Evolutionary conservation across 345 rosid genomes (phyloP).

Genomic region (Acer campestre): DNA sequence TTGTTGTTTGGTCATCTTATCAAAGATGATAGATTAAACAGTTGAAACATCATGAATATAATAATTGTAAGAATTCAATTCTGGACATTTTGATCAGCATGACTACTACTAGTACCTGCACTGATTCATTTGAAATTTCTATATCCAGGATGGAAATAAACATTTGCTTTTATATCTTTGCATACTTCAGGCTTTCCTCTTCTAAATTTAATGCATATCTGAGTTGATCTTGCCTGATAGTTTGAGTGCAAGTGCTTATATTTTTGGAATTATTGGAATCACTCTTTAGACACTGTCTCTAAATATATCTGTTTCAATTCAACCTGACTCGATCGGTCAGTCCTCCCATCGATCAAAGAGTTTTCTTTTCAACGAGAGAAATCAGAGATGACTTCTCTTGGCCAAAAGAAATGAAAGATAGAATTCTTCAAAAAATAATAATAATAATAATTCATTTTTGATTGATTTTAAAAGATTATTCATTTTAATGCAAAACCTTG

Average conservation of each 20-base stretch:
- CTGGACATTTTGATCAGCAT: background rate
- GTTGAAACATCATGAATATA: background rate
- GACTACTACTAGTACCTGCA: background rate
- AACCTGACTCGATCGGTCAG: no score
- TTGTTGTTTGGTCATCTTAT: background rate
- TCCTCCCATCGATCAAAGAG: background rate
- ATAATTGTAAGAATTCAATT: conserved; percentile 14
- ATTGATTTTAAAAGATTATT: no score
- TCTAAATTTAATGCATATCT: background rate
- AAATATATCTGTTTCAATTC: no score
- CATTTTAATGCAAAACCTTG: no score
- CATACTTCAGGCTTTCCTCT: background rate
- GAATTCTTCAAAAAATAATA: no score
- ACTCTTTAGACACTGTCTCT: background rate
- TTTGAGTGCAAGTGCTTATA: background rate
- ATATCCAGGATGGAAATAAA: background rate
- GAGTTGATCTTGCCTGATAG: background rate
- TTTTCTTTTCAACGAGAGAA: background rate
- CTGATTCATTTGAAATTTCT: background rate
- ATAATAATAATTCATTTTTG: background rate
- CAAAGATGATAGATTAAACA: background rate
- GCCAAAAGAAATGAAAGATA: background rate
- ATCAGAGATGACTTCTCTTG: background rate
- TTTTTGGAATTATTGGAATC: background rate
- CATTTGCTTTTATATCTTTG: background rate